A percentile compares a stretch with the other conserved stretches of the same genome.
These are phyloP conservation scores for Pythium sp. DNA, from an alignment of 352 stramenopile genomes.

Conservation along the genomic window DNA sequence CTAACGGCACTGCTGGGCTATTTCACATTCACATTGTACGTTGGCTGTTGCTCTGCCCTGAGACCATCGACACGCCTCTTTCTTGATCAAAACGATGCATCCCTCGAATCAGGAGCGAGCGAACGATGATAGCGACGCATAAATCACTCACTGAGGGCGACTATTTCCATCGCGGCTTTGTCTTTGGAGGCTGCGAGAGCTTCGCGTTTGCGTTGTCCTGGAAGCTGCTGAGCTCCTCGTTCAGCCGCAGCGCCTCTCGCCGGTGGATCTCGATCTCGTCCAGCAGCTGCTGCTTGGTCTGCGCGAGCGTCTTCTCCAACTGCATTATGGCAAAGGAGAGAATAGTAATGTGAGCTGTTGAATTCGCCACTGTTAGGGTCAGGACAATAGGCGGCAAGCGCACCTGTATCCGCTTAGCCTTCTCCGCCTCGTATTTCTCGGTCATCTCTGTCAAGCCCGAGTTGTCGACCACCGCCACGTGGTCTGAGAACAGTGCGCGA, in stretches of 20 bases:
- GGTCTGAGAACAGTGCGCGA: constrained; percentile 55
- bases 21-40: neutral
- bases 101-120: no score
- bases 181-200: neutral
- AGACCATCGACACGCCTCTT: neutral
- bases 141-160: neutral
- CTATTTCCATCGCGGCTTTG: constrained; percentile 5
- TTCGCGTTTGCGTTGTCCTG: neutral
- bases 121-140: neutral
- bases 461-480: constrained; percentile 41
- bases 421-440: constrained; percentile 60
- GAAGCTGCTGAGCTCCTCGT: neutral
- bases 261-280: neutral
- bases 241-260: neutral
- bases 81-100: neutral
- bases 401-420: constrained; percentile 31
- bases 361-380: no score
- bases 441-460: constrained; percentile 21
- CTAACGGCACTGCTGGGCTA: neutral
- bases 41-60: neutral
- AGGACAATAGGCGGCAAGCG: neutral
- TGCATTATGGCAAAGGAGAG: neutral
- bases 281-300: constrained; percentile 6
- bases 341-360: neutral
- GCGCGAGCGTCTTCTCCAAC: neutral